These are phyloP conservation scores for Leucocoprinus leucothites DNA, from an alignment of 768 basidiomycete genomes.

Conservation along the genomic window DNA sequence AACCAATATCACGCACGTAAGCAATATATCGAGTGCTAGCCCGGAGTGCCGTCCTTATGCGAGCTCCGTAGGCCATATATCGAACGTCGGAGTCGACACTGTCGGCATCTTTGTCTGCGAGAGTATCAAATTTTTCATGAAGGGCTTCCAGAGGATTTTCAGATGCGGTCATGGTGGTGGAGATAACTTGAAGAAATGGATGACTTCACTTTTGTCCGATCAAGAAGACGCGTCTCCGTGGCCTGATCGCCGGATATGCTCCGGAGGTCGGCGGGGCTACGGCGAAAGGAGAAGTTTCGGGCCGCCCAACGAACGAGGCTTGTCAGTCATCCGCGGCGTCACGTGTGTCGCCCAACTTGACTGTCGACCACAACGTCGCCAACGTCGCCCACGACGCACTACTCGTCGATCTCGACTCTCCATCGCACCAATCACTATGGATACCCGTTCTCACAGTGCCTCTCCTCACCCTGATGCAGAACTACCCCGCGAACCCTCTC, in stretches of 20 bases:
- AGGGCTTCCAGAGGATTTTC: conserved; percentile 38
- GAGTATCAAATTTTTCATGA: conserved; percentile 47
- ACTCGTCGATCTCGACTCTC: conserved; percentile 19
- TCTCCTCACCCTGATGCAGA: conserved; percentile 28
- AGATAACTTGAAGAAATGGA: background rate
- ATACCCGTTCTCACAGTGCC: conserved; percentile 40
- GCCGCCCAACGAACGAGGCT: background rate
- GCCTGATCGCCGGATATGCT: conserved; percentile 8
- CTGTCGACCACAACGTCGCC: conserved; percentile 26
- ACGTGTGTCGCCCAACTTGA: conserved; percentile 24
- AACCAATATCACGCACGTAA: conserved; percentile 47
- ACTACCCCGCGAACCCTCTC: conserved; percentile 27
- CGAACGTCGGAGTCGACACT: conserved; percentile 66
- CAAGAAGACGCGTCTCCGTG: too few relatives aligned
- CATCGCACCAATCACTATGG: conserved; percentile 27
- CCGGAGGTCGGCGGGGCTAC: background rate
- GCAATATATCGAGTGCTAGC: conserved; percentile 72
- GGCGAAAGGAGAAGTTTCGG: conserved; percentile 14
- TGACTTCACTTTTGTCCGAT: too few relatives aligned
- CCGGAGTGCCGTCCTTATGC: conserved; percentile 71
- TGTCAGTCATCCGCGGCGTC: conserved; percentile 14
- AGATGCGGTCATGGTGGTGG: conserved; percentile 26
- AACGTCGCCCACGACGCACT: conserved; percentile 24
- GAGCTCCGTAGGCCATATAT: conserved; percentile 76
- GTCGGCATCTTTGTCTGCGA: conserved; percentile 64